Evolutionary conservation across 768 basidiomycete genomes (phyloP), one percentile per base, ranked within the genome.

Genomic region (Paxillus involutus): DNA sequence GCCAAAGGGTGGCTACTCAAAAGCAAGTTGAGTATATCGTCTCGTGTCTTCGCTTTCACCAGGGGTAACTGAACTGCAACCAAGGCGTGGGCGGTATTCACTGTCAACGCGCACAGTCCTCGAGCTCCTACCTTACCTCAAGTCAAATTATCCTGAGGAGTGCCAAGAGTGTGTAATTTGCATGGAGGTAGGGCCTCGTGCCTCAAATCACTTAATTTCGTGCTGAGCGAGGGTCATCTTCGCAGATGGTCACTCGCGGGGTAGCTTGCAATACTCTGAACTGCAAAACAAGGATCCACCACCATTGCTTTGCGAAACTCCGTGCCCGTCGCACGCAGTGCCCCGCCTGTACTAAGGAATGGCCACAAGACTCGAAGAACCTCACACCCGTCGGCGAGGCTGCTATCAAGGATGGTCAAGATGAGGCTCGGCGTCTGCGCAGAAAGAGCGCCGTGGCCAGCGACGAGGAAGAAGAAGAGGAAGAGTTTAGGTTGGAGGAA

Each of bases 1-100:
- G 86, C 91, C n/a, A 84, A 82, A 61, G 88, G 87, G 13, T 91
- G 88, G 91, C 70, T 89, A 10, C 55, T 81, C 44, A 86, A 85
- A 73, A 91, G 86, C 86, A 80, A 78, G 87, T 86, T 65, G 63
- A 62, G 86, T 77, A 26, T 14, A 49, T 12, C 11, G 37, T 45
- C 19, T n/a, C 29, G 4, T 21, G 16, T 11, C 8, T 4, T 41
- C 39, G 26, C 47, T 33, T 52, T 16, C 30, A 32, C 17, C 13
- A 42, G 43, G 32, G 40, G 26, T 24, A 58, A 56, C 44, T 14
- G 55, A 11, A 41, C n/a, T 40, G 4, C 53, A 59, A 56, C 49
- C 51, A 62, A 80, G 89, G 59, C 78, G 77, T 13, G 84, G 88
- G 24, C 82, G 89, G 9, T 92, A 90, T 62, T 84, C 88, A 8